Percentiles rank a stretch among this genome's conserved stretches.
phyloP scores from a whole-genome alignment of 139 green algal genomes.

The Tetradesmus obliquus region DNA sequence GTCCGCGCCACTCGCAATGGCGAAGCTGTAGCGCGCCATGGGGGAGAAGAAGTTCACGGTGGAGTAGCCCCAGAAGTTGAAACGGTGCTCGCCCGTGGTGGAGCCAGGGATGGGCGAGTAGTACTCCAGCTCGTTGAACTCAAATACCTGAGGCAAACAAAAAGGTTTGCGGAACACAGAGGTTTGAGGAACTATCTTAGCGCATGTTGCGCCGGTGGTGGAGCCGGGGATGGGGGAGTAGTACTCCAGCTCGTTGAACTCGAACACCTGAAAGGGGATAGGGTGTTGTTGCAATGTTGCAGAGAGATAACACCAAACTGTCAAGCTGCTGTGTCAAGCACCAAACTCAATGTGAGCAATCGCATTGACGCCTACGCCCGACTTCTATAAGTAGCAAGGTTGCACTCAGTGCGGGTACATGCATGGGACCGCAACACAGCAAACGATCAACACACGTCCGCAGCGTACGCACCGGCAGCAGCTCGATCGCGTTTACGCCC shows the following conservation, averaged over 20 bases:
- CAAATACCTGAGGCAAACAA: constrained; percentile 40
- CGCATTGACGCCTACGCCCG: no score
- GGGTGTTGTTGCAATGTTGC: background rate
- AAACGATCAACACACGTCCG: no score
- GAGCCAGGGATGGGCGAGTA: constrained; percentile 74
- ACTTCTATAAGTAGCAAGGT: no score
- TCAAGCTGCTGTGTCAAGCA: no score
- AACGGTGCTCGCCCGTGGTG: constrained; percentile 65
- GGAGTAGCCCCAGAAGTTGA: constrained; percentile 99
- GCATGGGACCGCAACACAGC: no score
- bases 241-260: constrained; percentile 99
- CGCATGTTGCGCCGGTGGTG: no score
- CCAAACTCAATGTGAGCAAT: no score
- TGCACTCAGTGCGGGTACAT: no score
- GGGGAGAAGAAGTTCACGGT: constrained; percentile 96
- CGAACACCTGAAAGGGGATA: constrained; percentile 41
- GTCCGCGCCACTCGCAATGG: constrained; percentile 49
- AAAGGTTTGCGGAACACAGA: background rate
- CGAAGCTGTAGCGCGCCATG: constrained; percentile 86
- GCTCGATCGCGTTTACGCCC: constrained; percentile 95
- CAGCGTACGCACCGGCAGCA: constrained; percentile 77
- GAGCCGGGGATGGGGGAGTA: constrained; percentile 65
- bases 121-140: constrained; percentile 99
- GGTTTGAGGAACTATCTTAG: no score
- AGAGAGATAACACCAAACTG: background rate